Evolutionary conservation across 2,329 filamentous ascomycete genomes (phyloP).

Genomic region (Neurospora sp.): DNA sequence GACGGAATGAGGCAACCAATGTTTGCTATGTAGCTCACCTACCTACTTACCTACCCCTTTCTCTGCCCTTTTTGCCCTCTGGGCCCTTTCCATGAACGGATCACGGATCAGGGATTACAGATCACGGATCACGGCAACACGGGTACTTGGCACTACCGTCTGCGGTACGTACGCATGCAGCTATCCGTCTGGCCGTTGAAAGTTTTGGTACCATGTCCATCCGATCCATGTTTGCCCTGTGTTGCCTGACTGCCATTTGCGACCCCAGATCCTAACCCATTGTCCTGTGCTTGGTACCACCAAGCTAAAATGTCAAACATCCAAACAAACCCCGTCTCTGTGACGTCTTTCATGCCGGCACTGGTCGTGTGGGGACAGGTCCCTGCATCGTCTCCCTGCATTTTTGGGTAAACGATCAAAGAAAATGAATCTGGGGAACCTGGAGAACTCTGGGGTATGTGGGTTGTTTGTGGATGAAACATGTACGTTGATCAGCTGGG

Average conservation of each 20-base stretch:
- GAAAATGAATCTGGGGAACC: neutral
- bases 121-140: neutral
- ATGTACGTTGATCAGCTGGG: neutral
- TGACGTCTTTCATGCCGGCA: neutral
- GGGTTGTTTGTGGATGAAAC: neutral
- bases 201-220: neutral
- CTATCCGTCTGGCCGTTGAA: neutral
- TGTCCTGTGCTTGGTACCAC: neutral
- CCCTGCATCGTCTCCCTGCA: neutral
- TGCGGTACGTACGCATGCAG: neutral
- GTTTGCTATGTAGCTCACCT: neutral
- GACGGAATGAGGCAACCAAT: neutral
- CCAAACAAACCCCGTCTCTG: neutral
- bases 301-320: neutral
- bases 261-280: neutral
- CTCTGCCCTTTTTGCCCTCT: no score
- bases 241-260: neutral
- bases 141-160: neutral
- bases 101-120: neutral
- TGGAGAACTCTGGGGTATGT: neutral
- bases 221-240: neutral
- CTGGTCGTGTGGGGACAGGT: neutral
- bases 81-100: neutral
- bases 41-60: no score
- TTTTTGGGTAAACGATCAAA: neutral